Base-by-base conservation (phyloP, 164 flowering plant species). In the Chimonanthus salicifolius region DNA sequence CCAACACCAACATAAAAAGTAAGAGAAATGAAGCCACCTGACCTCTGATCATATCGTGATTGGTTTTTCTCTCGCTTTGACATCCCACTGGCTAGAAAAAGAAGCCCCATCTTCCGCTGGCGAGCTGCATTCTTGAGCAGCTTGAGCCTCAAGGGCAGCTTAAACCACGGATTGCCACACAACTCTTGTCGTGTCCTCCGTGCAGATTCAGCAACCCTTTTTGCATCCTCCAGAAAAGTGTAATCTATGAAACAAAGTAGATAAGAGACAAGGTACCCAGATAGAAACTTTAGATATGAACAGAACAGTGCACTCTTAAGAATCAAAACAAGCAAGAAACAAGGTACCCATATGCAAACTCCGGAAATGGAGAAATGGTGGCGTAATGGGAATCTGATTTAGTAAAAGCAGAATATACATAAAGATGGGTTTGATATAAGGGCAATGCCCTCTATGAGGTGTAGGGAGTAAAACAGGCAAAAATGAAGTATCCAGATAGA, bases 141-240 rank as follows among this genome's bases (percentile, higher is more conserved):
- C 70, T 43, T 75, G 47, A 90, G 90, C 74, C 72, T 80, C 47
- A 4, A 45, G 2, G 91, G 92, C 5, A 85, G 76, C 84, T 63
- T 82, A 77, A 69, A 84, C 65, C 78, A 71, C 63, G 71, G 46
- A 75, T 78, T 63, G 4, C 80, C 81, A 51, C 86, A 73, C 47
- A 89, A 64, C 62, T 81, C 84, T 20, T 77, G 46, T 77, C 93
- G 82, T 75, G n/a, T 71, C 74, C 92, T 85, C 78, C 78, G 80
- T 6, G 97, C 93, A 73, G 93, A 87, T 64, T 91, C 97, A 63
- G 92, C 87, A 4, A 85, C 83, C 80, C 90, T 83, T 82, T 91
- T 92, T 62, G 86, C 79, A 68, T 91, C 93, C 85, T 92, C 93
- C 3, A 92, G 86, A 80, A 92, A 78, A 75, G 85, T 80, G 74